Conservation (phyloP, 2,329 filamentous ascomycete genomes). For the Diplocarpon mali region DNA sequence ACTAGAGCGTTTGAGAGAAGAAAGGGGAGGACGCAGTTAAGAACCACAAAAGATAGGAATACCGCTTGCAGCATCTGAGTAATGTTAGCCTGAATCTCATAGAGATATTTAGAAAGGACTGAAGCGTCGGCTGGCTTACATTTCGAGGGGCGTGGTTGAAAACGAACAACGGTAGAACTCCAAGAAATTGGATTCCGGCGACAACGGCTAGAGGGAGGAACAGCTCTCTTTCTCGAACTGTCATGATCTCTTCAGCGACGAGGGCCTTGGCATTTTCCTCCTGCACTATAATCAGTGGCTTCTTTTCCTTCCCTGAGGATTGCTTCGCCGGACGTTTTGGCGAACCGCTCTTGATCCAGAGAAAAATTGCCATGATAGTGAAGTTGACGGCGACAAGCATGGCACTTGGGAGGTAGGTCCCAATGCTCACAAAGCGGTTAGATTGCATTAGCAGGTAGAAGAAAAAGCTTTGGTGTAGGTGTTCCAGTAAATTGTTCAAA, state of each 20-base stretch:
- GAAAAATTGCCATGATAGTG: slow-evolving; percentile 82
- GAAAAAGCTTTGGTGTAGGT: slow-evolving; percentile 98
- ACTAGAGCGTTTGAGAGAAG: slow-evolving; percentile 45
- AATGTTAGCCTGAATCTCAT: slow-evolving; percentile 1
- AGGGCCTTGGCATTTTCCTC: slow-evolving; percentile 17
- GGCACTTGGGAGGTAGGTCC: slow-evolving; percentile 92
- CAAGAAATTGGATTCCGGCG: slow-evolving; percentile 60
- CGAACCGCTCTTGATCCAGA: slow-evolving; percentile 84
- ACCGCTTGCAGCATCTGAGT: slow-evolving; percentile 44
- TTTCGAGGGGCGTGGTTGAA: slow-evolving; percentile 63
- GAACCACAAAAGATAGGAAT: slow-evolving; percentile 46
- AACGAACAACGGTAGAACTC: slow-evolving; percentile 71
- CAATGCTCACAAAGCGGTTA: slow-evolving; percentile 93
- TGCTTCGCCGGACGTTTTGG: slow-evolving; percentile 8
- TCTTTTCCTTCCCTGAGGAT: slow-evolving; percentile 27
- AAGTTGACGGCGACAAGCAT: slow-evolving; percentile 95
- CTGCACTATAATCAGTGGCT: slow-evolving; percentile 20
- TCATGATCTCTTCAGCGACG: slow-evolving; percentile 14
- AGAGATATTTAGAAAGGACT: too few relatives aligned
- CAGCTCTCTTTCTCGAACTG: slow-evolving; percentile 39
- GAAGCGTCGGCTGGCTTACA: slow-evolving; percentile 34
- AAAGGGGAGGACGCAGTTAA: slow-evolving; percentile 46
- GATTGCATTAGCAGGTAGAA: slow-evolving; percentile 92
- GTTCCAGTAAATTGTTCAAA: slow-evolving; percentile 91
- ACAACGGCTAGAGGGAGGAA: slow-evolving; percentile 67